These are phyloP conservation scores for Linum lewisii DNA, from an alignment of 345 rosid genomes.

Conservation along the genomic window DNA sequence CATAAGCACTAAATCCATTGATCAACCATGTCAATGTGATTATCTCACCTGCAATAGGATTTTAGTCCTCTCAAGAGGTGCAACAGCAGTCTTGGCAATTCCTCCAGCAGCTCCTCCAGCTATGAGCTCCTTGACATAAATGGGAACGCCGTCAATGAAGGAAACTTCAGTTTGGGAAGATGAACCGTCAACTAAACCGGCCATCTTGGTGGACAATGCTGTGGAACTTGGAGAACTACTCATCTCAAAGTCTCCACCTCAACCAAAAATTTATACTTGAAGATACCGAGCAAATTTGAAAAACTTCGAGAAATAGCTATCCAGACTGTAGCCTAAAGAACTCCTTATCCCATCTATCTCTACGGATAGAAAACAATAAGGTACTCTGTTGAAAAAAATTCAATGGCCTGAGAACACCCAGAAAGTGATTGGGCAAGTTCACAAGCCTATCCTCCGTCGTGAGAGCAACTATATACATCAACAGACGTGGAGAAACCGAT, in stretches of 20 bases:
- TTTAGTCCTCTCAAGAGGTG: constrained; percentile 83
- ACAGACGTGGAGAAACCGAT: constrained; percentile 28
- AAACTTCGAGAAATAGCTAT: constrained; percentile 15
- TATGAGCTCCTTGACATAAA: constrained; percentile 75
- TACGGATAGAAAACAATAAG: constrained; percentile 37
- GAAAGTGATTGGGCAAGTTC: constrained; percentile 34
- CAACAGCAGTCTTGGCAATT: constrained; percentile 83
- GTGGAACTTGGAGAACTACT: constrained; percentile 57
- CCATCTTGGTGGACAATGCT: constrained; percentile 50
- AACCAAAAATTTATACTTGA: constrained; percentile 13
- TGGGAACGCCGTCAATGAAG: constrained; percentile 52
- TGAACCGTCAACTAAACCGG: constrained; percentile 53
- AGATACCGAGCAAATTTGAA: constrained; percentile 2
- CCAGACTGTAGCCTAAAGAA: constrained; percentile 52
- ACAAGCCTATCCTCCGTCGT: constrained; percentile 50
- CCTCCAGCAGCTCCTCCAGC: constrained; percentile 98
- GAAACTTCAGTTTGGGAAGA: constrained; percentile 30
- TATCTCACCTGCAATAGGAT: constrained; percentile 75
- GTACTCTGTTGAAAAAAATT: constrained; percentile 24
- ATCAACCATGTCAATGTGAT: neutral
- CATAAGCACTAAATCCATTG: neutral
- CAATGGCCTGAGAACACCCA: constrained; percentile 61
- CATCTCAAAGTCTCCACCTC: constrained; percentile 28
- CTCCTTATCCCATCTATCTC: constrained; percentile 89
- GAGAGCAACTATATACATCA: constrained; percentile 53